A percentile compares a stretch with the other conserved stretches of the same genome.
phyloP scores from a whole-genome alignment of 768 basidiomycete genomes.

The Boletus subparvulus region DNA sequence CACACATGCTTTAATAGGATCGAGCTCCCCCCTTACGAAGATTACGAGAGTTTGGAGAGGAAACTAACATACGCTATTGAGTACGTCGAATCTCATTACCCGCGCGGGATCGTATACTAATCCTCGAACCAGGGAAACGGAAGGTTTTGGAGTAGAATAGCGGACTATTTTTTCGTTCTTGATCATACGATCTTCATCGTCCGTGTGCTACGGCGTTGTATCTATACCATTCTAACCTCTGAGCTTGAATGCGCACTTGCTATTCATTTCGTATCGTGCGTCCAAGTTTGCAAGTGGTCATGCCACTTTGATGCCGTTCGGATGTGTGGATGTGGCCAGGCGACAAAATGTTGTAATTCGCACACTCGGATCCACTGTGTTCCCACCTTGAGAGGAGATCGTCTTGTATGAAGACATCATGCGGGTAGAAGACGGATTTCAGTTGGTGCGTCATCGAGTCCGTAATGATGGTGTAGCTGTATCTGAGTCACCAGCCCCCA shows the following conservation, averaged over 20 bases:
- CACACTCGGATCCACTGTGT: too few species aligned
- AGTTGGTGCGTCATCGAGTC: conserved; percentile 41
- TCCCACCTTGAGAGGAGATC: not conserved
- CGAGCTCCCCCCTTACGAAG: conserved; percentile 87
- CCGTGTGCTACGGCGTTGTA: conserved; percentile 8
- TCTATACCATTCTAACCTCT: conserved; percentile 13
- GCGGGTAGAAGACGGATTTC: conserved; percentile 68
- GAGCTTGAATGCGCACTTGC: not conserved
- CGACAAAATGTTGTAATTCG: too few species aligned
- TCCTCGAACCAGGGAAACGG: conserved; percentile 57
- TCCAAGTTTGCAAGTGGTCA: not conserved
- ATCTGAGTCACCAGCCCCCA: too few species aligned
- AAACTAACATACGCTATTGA: conserved; percentile 85
- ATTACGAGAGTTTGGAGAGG: conserved; percentile 82
- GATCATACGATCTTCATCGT: conserved; percentile 2
- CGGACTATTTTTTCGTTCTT: conserved; percentile 3
- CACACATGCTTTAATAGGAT: conserved; percentile 94
- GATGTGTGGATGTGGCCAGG: too few species aligned
- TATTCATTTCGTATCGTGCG: conserved; percentile 1
- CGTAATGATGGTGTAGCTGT: too few species aligned
- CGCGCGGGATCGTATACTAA: conserved; percentile 4
- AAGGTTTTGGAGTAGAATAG: conserved; percentile 70
- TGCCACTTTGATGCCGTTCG: too few species aligned
- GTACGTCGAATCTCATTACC: conserved; percentile 40
- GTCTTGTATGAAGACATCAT: conserved; percentile 33